Conservation (phyloP, 2,329 filamentous ascomycete genomes). For the Monilinia vaccinii-corymbosi region DNA sequence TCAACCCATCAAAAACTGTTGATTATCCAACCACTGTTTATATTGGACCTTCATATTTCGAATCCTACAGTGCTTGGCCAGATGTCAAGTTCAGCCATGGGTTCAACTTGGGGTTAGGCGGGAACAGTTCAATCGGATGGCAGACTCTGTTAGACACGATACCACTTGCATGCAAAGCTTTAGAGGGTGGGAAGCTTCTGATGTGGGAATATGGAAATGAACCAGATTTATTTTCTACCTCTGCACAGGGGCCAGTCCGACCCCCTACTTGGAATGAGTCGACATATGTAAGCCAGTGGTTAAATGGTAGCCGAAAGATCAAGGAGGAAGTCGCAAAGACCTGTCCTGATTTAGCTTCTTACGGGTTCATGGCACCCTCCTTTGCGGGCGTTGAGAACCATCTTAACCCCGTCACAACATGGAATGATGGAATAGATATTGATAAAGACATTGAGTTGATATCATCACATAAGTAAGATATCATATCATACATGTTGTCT, state of each 20-base stretch:
- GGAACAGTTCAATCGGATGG: constrained; percentile 42
- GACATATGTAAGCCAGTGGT: constrained; percentile 49
- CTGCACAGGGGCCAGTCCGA: constrained; percentile 42
- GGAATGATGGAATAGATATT: constrained; percentile 43
- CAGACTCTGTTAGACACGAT: constrained; percentile 45
- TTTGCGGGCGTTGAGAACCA: constrained; percentile 44
- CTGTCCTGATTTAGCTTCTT: constrained; percentile 42
- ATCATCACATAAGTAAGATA: constrained; percentile 49
- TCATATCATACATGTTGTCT: background rate
- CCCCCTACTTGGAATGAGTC: constrained; percentile 44
- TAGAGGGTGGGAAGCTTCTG: constrained; percentile 41
- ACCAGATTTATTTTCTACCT: constrained; percentile 48
- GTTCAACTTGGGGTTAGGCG: constrained; percentile 47
- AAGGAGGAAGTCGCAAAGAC: constrained; percentile 34
- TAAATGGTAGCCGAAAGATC: constrained; percentile 44
- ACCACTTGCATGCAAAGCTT: constrained; percentile 46
- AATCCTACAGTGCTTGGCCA: constrained; percentile 50
- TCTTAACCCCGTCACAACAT: constrained; percentile 41
- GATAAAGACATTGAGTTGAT: constrained; percentile 43
- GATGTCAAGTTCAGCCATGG: constrained; percentile 49
- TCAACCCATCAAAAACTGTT: constrained; percentile 38
- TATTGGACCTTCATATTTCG: constrained; percentile 54
- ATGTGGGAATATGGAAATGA: constrained; percentile 58
- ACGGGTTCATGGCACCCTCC: constrained; percentile 48
- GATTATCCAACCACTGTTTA: constrained; percentile 53